phyloP scores from a whole-genome alignment of 805 yeast genomes.

The Novakomyces olei region DNA sequence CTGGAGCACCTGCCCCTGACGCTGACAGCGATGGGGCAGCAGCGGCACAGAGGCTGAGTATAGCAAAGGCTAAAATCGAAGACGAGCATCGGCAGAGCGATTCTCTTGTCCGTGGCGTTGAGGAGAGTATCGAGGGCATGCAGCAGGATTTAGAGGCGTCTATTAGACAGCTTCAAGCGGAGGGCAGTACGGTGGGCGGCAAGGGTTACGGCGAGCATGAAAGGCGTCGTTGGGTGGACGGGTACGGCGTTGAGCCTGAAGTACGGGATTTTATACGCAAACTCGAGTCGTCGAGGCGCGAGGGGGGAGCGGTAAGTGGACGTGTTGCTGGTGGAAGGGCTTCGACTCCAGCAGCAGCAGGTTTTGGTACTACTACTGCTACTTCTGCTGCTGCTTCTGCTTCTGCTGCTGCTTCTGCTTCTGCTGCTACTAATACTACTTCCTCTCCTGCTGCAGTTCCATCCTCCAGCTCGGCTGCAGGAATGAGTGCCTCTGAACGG shows the following conservation, averaged over 20 bases:
- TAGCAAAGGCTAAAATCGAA: slow-evolving; percentile 30
- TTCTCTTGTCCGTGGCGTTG: slow-evolving; percentile 46
- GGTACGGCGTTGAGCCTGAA: slow-evolving; percentile 49
- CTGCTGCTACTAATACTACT: not conserved
- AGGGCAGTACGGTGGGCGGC: slow-evolving; percentile 13
- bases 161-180: slow-evolving; percentile 3
- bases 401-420: slow-evolving; percentile 1
- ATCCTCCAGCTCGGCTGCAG: slow-evolving; percentile 1
- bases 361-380: slow-evolving; percentile 7
- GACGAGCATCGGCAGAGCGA: slow-evolving; percentile 31
- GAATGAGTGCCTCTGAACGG: slow-evolving; percentile 23
- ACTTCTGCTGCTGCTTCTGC: slow-evolving; percentile 11
- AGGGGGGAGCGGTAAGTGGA: no score
- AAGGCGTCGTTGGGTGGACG: slow-evolving; percentile 57
- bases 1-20: slow-evolving; percentile 41
- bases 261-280: slow-evolving; percentile 41
- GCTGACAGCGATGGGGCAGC: slow-evolving; percentile 24
- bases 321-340: slow-evolving; percentile 1
- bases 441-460: slow-evolving; percentile 1
- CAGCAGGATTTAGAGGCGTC: slow-evolving; percentile 15
- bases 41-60: slow-evolving; percentile 20
- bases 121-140: slow-evolving; percentile 42
- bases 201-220: slow-evolving; percentile 29
- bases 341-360: not conserved
- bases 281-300: no score